Conservation (phyloP, 306 rosid genomes). For the Dalbergia cultrata region DNA sequence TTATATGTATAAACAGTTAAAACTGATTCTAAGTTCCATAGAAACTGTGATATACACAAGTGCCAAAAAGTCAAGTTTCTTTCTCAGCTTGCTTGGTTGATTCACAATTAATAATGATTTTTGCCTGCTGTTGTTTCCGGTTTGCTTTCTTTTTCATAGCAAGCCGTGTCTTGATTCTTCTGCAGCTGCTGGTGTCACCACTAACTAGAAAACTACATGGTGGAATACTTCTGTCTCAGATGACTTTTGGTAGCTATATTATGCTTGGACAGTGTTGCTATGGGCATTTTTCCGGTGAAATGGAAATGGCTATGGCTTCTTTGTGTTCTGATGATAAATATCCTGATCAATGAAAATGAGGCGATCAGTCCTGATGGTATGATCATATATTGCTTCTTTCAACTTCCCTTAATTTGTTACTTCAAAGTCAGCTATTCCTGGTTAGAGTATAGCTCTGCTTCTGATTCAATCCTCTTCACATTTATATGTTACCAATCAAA, state of each 20-base stretch:
- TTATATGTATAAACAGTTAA: not conserved
- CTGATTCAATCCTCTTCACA: not conserved
- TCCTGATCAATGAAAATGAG: slow-evolving; percentile 48
- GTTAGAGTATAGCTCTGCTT: slow-evolving; percentile 15
- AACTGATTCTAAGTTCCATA: not conserved
- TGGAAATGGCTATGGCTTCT: slow-evolving; percentile 78
- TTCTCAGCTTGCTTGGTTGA: not conserved
- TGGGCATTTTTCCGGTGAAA: slow-evolving; percentile 80
- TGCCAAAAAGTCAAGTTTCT: not conserved
- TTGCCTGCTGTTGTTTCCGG: slow-evolving; percentile 36
- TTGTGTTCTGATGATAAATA: slow-evolving; percentile 54
- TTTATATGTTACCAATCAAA: slow-evolving; percentile 32
- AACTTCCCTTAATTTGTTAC: slow-evolving; percentile 10
- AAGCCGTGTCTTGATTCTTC: slow-evolving; percentile 47
- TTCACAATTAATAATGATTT: not conserved
- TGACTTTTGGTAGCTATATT: slow-evolving; percentile 68
- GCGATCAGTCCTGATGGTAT: slow-evolving; percentile 90
- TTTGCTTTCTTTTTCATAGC: slow-evolving; percentile 37
- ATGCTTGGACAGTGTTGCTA: slow-evolving; percentile 75
- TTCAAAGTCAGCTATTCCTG: not conserved
- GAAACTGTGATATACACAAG: not conserved
- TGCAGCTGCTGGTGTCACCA: slow-evolving; percentile 55
- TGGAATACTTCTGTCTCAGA: slow-evolving; percentile 64
- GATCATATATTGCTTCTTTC: slow-evolving; percentile 35
- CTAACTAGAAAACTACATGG: slow-evolving; percentile 59